Evolutionary conservation across 257 asterid species (phyloP).

Genomic region (Paraleonurus japonicus): DNA sequence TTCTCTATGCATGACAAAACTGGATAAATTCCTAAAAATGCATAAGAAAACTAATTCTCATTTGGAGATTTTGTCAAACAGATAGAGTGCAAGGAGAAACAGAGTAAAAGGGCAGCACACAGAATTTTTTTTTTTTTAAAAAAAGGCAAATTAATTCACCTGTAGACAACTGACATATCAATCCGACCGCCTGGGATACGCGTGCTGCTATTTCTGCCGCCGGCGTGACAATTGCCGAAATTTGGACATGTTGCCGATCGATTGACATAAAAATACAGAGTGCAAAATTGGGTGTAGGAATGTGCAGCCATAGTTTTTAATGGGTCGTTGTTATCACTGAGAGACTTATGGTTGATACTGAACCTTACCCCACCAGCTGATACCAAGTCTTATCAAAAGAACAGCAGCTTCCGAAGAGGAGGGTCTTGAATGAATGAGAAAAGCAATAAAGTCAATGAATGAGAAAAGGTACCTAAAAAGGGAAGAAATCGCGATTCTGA

Average conservation of each 20-base stretch:
- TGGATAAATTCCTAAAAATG: background rate
- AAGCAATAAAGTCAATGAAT: too few relatives aligned
- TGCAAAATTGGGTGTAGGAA: background rate
- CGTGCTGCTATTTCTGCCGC: slow-evolving; percentile 3
- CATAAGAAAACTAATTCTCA: background rate
- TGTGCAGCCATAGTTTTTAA: background rate
- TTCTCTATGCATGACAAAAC: too few relatives aligned
- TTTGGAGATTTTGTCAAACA: slow-evolving; percentile 13
- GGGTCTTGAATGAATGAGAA: too few relatives aligned
- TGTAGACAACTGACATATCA: background rate
- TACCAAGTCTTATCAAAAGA: too few relatives aligned
- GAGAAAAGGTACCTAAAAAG: too few relatives aligned
- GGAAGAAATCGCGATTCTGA: too few relatives aligned
- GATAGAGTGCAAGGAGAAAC: slow-evolving; percentile 1
- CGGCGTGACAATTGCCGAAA: slow-evolving; percentile 8
- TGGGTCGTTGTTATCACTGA: background rate
- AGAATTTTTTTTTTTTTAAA: too few relatives aligned
- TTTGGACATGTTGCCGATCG: slow-evolving; percentile 10
- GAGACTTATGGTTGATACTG: too few relatives aligned
- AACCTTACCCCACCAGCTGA: too few relatives aligned
- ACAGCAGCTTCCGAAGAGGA: too few relatives aligned
- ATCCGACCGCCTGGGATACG: background rate
- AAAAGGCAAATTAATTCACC: background rate
- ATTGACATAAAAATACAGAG: background rate
- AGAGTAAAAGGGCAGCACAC: too few relatives aligned